Base-by-base conservation (phyloP, 768 basidiomycete species). In the Trametopsis cervina region DNA sequence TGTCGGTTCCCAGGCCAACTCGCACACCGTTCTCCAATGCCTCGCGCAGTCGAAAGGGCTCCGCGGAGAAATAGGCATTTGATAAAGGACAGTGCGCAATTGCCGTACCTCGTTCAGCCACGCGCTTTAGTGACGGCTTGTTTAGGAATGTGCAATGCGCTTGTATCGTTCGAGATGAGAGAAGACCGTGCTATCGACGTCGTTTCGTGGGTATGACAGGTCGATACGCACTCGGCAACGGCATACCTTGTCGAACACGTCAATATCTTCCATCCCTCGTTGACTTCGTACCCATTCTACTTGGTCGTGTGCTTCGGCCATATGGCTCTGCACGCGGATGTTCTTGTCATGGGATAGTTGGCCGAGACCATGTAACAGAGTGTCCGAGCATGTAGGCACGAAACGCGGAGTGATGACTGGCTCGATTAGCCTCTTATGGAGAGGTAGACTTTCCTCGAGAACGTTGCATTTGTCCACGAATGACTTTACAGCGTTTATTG, bases 351-450 rank as follows among this genome's bases (percentile, higher is more conserved):
- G 50, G 0, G 82, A 73, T 1, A 93, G 64, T 6, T 70, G 60
- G 3, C 79, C 82, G 0, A 95, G 69, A 7, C 79, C 83, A 7
- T 53, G 52, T 0, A 94, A 72, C 24, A 93, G 70, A 38, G 75
- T 78, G 42, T 86, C 71, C 1, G 88, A 85, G 61, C 90, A 94
- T 0, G 90, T 90, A 1, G 92, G 92, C 2, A 94, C 83, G 54
- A 94, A 95, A 15, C 92, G 79, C 0, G 92, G 92, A 0, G 92
- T 93, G 46, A 95, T 64, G 9, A 94, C 87, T 1, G 92, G 92
- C 48, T 85, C 76, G 3, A 92, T 75, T 7, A 89, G 71, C 9
- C 74, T 71, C 38, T 61, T 57, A 54, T 80, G 72, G 2, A 59
- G 41, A 0, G 74, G 73, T 0, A 80, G 60, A 18, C 65, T 47